phyloP scores from a whole-genome alignment of 257 asterid species.

The Forsythia viridissima region DNA sequence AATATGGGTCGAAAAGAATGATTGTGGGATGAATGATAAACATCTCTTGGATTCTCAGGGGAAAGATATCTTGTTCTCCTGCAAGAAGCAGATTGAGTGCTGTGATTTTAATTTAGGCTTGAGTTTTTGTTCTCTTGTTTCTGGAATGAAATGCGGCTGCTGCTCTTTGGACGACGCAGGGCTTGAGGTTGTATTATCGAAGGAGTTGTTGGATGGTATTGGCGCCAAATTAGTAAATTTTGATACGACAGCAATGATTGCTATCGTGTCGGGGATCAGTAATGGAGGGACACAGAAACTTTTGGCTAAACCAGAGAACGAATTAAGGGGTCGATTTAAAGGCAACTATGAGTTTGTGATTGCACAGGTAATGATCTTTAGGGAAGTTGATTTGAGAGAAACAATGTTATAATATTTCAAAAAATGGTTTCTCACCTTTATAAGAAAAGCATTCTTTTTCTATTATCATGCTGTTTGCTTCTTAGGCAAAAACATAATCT shows the following conservation, averaged over 20 bases:
- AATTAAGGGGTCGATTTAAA: slow-evolving; percentile 74
- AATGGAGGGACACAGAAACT: slow-evolving; percentile 57
- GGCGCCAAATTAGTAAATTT: slow-evolving; percentile 65
- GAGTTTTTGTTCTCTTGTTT: slow-evolving; percentile 54
- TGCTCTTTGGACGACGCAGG: slow-evolving; percentile 36
- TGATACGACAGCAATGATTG: slow-evolving; percentile 89
- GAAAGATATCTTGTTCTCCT: slow-evolving; percentile 20
- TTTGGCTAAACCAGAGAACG: slow-evolving; percentile 64
- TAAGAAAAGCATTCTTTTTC: background rate
- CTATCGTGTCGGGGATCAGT: slow-evolving; percentile 87
- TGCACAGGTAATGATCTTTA: slow-evolving; percentile 53
- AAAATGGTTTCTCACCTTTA: background rate
- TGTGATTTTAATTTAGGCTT: slow-evolving; percentile 38
- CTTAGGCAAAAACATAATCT: slow-evolving; percentile 1
- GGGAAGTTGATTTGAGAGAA: background rate
- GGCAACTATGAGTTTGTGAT: slow-evolving; percentile 82
- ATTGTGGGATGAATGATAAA: slow-evolving; percentile 13
- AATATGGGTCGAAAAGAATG: slow-evolving; percentile 39
- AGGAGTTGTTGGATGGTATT: slow-evolving; percentile 22
- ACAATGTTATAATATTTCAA: background rate
- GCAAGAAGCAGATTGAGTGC: slow-evolving; percentile 31
- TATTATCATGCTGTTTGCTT: background rate
- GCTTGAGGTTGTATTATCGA: slow-evolving; percentile 26
- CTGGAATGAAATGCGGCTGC: slow-evolving; percentile 60
- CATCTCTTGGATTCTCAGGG: slow-evolving; percentile 11